phyloP scores from a whole-genome alignment of 78 protist species.

The slime mould (Dictyostelium discoideum) region dicty_2.7 NC_007091.3:2370501-2371000 shows the following conservation, averaged over 20 bases:
- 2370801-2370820: not conserved
- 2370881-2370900: not conserved
- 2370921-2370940: not conserved
- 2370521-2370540: not conserved
- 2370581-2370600: not conserved
- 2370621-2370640: not conserved
- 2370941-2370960: not conserved
- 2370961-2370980: not conserved
- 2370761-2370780: not conserved
- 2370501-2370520: not conserved
- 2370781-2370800: not conserved
- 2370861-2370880: not conserved
- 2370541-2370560: not conserved
- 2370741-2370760: not conserved
- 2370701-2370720: not conserved
- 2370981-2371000: not conserved
- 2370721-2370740: not conserved
- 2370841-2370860: not conserved
- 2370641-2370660: not conserved
- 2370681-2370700: not conserved
- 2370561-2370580: not conserved
- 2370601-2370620: not conserved
- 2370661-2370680: not conserved
- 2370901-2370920: not conserved
- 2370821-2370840: not conserved